phyloP scores from a whole-genome alignment of 2,329 filamentous ascomycete genomes.

The Colletotrichum lindemuthianum region DNA sequence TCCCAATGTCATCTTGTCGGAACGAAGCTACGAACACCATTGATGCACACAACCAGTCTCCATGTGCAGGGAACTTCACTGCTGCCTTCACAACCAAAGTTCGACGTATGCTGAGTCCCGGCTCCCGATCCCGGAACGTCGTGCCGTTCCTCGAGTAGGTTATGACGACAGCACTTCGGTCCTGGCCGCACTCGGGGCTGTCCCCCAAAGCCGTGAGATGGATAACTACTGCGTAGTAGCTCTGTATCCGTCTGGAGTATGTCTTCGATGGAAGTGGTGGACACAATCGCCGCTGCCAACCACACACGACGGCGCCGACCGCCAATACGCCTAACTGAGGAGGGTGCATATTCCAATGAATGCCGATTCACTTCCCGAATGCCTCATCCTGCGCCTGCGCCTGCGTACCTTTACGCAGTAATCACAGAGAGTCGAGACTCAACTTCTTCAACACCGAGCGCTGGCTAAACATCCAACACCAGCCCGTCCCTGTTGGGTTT shows the following conservation, averaged over 20 bases:
- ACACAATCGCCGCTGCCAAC: conserved; percentile 19
- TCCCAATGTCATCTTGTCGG: no score
- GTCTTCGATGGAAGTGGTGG: not conserved
- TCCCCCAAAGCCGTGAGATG: conserved; percentile 3
- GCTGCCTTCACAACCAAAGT: no score
- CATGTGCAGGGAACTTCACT: no score
- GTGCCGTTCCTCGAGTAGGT: conserved; percentile 1
- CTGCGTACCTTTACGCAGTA: no score
- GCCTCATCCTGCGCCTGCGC: no score
- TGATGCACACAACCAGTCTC: no score
- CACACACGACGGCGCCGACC: not conserved
- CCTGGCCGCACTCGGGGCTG: conserved; percentile 13
- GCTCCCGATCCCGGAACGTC: conserved; percentile 14
- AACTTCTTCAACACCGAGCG: not conserved
- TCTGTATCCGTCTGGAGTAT: no score
- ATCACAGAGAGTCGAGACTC: not conserved
- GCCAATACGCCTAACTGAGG: not conserved
- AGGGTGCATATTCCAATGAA: no score
- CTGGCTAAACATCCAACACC: conserved; percentile 16
- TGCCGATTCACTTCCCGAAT: no score
- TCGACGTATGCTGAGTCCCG: not conserved
- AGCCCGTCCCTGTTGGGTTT: conserved; percentile 18
- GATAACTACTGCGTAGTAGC: no score
- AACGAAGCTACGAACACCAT: no score
- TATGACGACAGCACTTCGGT: conserved; percentile 19